Conservation (phyloP, 345 rosid species). For the Syzygium grande region DNA sequence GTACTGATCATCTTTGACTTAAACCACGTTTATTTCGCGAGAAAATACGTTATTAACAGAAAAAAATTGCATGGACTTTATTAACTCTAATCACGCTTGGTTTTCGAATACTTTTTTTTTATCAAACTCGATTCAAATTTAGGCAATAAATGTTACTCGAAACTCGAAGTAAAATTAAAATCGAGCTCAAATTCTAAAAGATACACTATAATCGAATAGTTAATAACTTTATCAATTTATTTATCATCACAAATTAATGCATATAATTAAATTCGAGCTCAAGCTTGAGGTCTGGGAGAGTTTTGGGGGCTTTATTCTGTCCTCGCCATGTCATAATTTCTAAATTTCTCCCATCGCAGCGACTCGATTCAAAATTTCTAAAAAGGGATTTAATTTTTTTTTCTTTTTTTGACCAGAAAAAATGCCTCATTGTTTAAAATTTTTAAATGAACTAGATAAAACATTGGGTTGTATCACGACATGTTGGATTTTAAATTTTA, state of each 20-base stretch:
- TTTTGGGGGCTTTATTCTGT: background rate
- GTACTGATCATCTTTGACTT: background rate
- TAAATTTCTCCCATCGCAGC: background rate
- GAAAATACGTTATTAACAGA: background rate
- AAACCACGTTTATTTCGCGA: accelerated
- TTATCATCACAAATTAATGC: background rate
- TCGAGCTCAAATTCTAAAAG: background rate
- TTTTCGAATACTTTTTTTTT: background rate
- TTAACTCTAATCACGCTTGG: background rate
- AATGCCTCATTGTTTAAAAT: background rate
- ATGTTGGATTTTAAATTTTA: background rate
- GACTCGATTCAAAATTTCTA: background rate
- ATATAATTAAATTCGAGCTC: accelerated
- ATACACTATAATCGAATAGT: background rate
- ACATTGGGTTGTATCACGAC: background rate
- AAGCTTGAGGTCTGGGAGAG: background rate
- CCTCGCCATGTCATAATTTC: too few species aligned
- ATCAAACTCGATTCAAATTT: background rate
- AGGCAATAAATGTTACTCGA: accelerated
- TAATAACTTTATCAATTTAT: background rate
- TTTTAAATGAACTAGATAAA: background rate
- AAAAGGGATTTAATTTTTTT: background rate
- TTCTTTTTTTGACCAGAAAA: background rate
- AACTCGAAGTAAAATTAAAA: background rate
- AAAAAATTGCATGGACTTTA: too few species aligned